Conservation (phyloP, 2,329 filamentous ascomycete species). For the Arthrobotrys entomopaga region DNA sequence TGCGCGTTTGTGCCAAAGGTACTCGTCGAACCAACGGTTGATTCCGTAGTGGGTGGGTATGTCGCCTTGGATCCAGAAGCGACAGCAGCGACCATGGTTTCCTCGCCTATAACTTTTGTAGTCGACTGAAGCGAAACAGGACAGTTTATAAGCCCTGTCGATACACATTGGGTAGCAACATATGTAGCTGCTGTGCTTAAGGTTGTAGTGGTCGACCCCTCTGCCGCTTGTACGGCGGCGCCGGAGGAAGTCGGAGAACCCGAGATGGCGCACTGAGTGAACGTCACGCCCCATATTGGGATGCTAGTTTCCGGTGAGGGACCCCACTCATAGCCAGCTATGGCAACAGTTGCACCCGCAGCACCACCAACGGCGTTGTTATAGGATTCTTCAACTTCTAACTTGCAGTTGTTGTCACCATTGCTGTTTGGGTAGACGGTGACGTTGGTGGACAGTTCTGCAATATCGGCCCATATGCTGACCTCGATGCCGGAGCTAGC, state of each 20-base stretch:
- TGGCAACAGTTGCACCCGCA: slow-evolving; percentile 67
- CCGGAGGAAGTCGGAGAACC: neutral
- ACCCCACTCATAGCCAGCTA: slow-evolving; percentile 66
- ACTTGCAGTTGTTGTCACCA: slow-evolving; percentile 62
- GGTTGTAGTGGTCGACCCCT: slow-evolving; percentile 59
- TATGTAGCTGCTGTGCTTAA: slow-evolving; percentile 63
- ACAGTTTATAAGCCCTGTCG: slow-evolving; percentile 65
- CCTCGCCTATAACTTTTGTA: slow-evolving; percentile 61
- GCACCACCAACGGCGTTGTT: slow-evolving; percentile 67
- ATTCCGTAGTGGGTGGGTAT: slow-evolving; percentile 62
- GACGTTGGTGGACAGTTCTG: slow-evolving; percentile 68
- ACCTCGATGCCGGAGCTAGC: slow-evolving; percentile 65
- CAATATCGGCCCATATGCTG: slow-evolving; percentile 67
- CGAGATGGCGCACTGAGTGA: slow-evolving; percentile 60
- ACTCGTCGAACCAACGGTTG: slow-evolving; percentile 61
- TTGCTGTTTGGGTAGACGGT: slow-evolving; percentile 62
- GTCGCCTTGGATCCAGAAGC: slow-evolving; percentile 62
- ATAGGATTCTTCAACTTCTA: slow-evolving; percentile 67
- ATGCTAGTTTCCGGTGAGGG: slow-evolving; percentile 65
- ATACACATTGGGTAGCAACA: slow-evolving; percentile 64
- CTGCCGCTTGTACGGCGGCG: neutral
- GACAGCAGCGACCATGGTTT: slow-evolving; percentile 63
- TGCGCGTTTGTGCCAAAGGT: slow-evolving; percentile 64
- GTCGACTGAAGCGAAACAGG: slow-evolving; percentile 67
- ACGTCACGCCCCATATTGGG: slow-evolving; percentile 68